These are phyloP conservation scores for Leccinum aurantiacum DNA, from an alignment of 768 basidiomycete genomes.

Conservation along the genomic window DNA sequence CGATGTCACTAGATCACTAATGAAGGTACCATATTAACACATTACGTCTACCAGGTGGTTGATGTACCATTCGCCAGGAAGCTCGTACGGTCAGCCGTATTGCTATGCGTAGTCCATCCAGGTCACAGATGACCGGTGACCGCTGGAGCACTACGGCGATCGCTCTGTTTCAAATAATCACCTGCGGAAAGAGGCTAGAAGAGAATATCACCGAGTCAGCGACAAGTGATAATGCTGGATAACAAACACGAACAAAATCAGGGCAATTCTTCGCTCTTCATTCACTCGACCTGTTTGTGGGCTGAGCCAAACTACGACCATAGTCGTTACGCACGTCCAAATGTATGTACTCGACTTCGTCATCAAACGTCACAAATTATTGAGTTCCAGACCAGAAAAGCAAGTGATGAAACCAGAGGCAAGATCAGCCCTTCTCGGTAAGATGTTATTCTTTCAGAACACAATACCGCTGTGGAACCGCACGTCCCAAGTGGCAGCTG, in stretches of 20 bases:
- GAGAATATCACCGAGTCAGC: neutral
- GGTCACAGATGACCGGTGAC: neutral
- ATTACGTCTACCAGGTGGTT: neutral
- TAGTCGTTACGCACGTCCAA: slow-evolving; percentile 11
- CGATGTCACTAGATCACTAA: neutral
- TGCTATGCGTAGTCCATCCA: neutral
- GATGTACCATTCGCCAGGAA: neutral
- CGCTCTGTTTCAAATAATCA: neutral
- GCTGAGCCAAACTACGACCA: neutral
- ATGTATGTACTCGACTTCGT: slow-evolving; percentile 19
- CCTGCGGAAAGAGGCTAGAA: too few relatives aligned
- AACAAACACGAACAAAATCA: slow-evolving; percentile 11
- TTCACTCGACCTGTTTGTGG: neutral
- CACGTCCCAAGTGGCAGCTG: neutral
- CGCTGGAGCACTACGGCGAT: neutral
- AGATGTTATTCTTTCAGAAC: neutral
- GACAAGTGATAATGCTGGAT: too few relatives aligned
- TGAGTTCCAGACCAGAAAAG: slow-evolving; percentile 15
- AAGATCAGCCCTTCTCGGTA: neutral
- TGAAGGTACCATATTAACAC: neutral
- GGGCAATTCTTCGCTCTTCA: neutral
- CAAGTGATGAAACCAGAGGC: slow-evolving; percentile 11
- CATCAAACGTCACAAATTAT: slow-evolving; percentile 12
- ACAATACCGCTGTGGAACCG: neutral
- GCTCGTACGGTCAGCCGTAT: neutral